Base-by-base conservation (phyloP, 331 rosid species). In the Malus hybrid region DNA sequence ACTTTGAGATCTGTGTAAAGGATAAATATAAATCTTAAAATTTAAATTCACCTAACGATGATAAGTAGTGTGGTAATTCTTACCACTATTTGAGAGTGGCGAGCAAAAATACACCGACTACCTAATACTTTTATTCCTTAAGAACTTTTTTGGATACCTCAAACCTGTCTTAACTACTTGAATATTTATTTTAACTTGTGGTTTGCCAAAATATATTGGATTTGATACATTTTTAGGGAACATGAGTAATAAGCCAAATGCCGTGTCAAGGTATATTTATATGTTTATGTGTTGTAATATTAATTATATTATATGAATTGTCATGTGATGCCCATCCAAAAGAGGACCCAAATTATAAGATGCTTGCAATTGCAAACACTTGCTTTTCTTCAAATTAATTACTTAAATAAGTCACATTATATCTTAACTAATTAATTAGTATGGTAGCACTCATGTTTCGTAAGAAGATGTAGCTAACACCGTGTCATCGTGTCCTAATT, bases 321-420 rank as follows among this genome's bases (percentile, higher is more conserved):
- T 16, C 76, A 73, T 73, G 69, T 73, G 76, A 73, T 56, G 3
- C 68, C 19, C 39, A 60, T 39, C 76, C 27, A 16, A 60, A 52
- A 19, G 31, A 18, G 65, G 62, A 56, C 62, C 62, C 28, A n/a
- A n/a, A 50, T 15, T 1, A 50, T 6, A 73, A 59, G 68, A 36
- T 73, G 76, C 28, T 73, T 55, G 14, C 11, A 50, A 50, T 22
- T 29, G 46, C 22, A 55, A 52, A 65, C 48, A 16, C 69, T 31
- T 65, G 69, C 8, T 65, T 9, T 16, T 65, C 69, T 32, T 34
- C 24, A 6, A 8, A 65, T 33, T 33, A 65, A 18, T 34, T 31
- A 7, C 6, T 16, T 14, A 1, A 44, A 36, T 59, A 39, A 39
- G 57, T 59, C 76, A 73, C 57, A 39, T 59, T 8, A 34, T 34